These are phyloP conservation scores for Nakazawaea wyomingensis DNA, from an alignment of 805 yeast species.

Conservation along the genomic window DNA sequence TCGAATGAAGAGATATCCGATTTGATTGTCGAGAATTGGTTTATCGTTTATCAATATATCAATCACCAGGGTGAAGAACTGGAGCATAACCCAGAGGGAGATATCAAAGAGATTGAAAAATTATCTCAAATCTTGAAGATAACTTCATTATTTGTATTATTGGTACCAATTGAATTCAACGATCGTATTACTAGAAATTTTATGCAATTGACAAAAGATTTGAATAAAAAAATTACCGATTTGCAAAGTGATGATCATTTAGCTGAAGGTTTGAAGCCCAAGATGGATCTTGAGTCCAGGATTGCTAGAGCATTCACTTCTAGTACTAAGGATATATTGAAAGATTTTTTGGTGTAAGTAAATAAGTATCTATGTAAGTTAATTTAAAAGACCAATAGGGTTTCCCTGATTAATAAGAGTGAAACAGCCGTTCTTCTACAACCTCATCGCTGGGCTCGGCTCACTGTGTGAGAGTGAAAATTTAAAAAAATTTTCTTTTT, in stretches of 20 bases:
- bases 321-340: constrained; percentile 11
- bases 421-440: no score
- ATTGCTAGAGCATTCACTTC: constrained; percentile 11
- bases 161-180: constrained; percentile 10
- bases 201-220: not conserved
- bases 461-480: no score
- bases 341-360: constrained; percentile 5
- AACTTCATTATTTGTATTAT: constrained; percentile 3
- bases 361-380: no score
- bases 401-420: not conserved
- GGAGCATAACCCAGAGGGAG: not conserved
- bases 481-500: not conserved
- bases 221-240: not conserved
- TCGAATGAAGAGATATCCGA: constrained; percentile 3
- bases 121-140: not conserved
- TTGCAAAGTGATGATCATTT: not conserved
- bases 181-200: constrained; percentile 3
- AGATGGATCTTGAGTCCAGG: constrained; percentile 10
- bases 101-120: constrained; percentile 3
- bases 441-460: no score
- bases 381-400: not conserved
- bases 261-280: not conserved
- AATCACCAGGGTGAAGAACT: not conserved
- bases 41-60: constrained; percentile 7
- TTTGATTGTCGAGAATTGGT: constrained; percentile 10